phyloP scores from a whole-genome alignment of 495 filamentous ascomycete genomes.

The Daldinia concentrica region DNA sequence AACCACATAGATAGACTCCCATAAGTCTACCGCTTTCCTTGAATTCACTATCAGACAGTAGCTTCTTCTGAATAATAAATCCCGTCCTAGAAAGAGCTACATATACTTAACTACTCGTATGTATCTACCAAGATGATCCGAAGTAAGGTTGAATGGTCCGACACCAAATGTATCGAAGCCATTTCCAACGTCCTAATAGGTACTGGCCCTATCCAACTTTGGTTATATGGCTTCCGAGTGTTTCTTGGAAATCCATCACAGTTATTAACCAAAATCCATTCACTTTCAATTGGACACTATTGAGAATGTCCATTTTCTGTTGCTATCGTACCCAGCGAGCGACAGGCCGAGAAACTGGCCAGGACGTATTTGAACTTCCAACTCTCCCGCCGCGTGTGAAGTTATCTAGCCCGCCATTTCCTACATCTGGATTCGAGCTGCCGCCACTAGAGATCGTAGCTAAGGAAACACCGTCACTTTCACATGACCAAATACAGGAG shows the following conservation, averaged over 20 bases:
- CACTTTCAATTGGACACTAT: slow-evolving; percentile 19
- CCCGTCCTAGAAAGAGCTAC: not conserved
- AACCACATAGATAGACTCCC: not conserved
- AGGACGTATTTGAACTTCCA: slow-evolving; percentile 40
- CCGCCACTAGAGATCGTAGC: slow-evolving; percentile 24
- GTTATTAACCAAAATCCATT: slow-evolving; percentile 19
- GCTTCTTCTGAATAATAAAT: not conserved
- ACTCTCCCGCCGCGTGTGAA: slow-evolving; percentile 38
- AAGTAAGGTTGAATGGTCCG: slow-evolving; percentile 19
- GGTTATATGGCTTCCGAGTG: slow-evolving; percentile 11
- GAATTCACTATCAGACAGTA: not conserved
- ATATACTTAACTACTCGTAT: not conserved
- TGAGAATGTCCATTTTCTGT: slow-evolving; percentile 53
- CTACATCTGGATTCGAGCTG: slow-evolving; percentile 30
- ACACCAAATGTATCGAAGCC: slow-evolving; percentile 28
- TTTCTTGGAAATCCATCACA: slow-evolving; percentile 34
- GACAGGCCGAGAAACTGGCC: slow-evolving; percentile 21
- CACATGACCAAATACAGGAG: slow-evolving; percentile 35
- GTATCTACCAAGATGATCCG: not conserved
- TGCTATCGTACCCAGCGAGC: slow-evolving; percentile 48
- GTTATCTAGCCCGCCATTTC: slow-evolving; percentile 35
- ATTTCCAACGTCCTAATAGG: not conserved
- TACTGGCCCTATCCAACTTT: slow-evolving; percentile 14
- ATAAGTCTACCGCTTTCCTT: not conserved
- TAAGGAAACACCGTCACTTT: slow-evolving; percentile 29